Conservation (phyloP, 164 flowering plant species). For the Chloranthus sessilifolius region DNA sequence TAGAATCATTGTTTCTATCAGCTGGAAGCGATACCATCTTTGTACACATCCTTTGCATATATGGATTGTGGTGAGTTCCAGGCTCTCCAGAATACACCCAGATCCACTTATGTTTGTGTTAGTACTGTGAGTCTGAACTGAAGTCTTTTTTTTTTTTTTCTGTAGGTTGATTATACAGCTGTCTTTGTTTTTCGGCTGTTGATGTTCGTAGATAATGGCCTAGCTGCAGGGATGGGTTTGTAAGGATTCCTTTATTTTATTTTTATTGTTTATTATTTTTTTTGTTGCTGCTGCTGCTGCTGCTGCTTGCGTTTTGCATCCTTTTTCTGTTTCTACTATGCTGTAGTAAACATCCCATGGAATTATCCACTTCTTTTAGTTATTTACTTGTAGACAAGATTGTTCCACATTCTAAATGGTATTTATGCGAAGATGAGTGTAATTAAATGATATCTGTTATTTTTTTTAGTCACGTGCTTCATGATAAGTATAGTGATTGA, state of each 20-base stretch:
- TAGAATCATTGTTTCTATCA: constrained; percentile 78
- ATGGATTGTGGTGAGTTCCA: constrained; percentile 84
- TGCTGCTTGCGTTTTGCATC: too few relatives aligned
- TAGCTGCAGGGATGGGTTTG: constrained; percentile 98
- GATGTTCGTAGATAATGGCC: constrained; percentile 95
- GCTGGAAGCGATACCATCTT: constrained; percentile 75
- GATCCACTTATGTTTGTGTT: not conserved
- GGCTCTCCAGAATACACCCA: too few relatives aligned
- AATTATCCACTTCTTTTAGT: too few relatives aligned
- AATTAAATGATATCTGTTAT: too few relatives aligned
- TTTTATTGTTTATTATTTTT: not conserved
- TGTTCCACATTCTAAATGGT: too few relatives aligned
- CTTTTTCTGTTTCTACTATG: too few relatives aligned
- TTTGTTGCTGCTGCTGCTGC: too few relatives aligned
- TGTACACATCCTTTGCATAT: constrained; percentile 88
- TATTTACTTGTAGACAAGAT: too few relatives aligned
- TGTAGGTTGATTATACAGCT: constrained; percentile 86
- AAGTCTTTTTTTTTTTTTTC: not conserved
- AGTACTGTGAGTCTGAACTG: not conserved
- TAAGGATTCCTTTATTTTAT: constrained; percentile 33
- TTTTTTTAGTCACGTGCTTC: too few relatives aligned
- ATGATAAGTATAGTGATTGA: too few relatives aligned
- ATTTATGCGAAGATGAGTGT: too few relatives aligned
- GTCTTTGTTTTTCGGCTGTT: constrained; percentile 85
- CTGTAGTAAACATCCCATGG: too few relatives aligned